Percentiles rank a stretch among this genome's conserved stretches.
phyloP scores from a whole-genome alignment of 2,329 filamentous ascomycete genomes.

The Penicillium palitans region DNA sequence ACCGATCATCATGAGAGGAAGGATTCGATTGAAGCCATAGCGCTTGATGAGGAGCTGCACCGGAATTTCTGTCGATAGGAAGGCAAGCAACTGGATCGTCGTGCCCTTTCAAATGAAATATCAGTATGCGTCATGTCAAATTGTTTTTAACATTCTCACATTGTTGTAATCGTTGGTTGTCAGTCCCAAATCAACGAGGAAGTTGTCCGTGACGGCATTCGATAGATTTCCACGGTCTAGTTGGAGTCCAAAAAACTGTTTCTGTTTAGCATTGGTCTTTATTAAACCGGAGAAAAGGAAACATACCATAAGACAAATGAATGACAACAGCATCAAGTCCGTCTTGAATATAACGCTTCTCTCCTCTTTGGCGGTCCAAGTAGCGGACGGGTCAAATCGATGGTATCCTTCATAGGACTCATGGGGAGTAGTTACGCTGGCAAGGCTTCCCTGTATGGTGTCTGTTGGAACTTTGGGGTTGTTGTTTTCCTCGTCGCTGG shows the following conservation, averaged over 20 bases:
- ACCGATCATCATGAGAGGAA: slow-evolving; percentile 55
- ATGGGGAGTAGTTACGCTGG: not conserved
- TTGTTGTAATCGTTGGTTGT: slow-evolving; percentile 40
- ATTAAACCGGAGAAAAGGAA: slow-evolving; percentile 15
- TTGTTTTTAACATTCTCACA: slow-evolving; percentile 39
- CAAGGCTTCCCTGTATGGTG: not conserved
- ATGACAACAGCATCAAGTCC: slow-evolving; percentile 16
- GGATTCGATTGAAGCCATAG: slow-evolving; percentile 57
- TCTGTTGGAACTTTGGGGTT: not conserved
- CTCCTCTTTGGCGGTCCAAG: slow-evolving; percentile 34
- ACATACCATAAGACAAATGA: slow-evolving; percentile 18
- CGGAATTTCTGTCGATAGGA: slow-evolving; percentile 57
- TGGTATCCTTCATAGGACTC: slow-evolving; percentile 45
- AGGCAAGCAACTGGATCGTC: slow-evolving; percentile 43
- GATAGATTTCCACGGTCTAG: slow-evolving; percentile 59
- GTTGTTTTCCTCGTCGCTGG: not conserved
- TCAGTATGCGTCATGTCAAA: slow-evolving; percentile 36
- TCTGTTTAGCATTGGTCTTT: not conserved
- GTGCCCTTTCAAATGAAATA: slow-evolving; percentile 41
- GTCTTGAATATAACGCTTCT: slow-evolving; percentile 30
- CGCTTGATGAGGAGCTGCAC: slow-evolving; percentile 59
- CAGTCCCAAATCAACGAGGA: slow-evolving; percentile 47
- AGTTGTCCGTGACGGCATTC: slow-evolving; percentile 59
- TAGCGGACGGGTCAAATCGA: slow-evolving; percentile 42
- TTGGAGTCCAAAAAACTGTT: slow-evolving; percentile 61